Conservation (phyloP, 148 eudicot genomes). For the Mesembryanthemum crystallinum region DNA sequence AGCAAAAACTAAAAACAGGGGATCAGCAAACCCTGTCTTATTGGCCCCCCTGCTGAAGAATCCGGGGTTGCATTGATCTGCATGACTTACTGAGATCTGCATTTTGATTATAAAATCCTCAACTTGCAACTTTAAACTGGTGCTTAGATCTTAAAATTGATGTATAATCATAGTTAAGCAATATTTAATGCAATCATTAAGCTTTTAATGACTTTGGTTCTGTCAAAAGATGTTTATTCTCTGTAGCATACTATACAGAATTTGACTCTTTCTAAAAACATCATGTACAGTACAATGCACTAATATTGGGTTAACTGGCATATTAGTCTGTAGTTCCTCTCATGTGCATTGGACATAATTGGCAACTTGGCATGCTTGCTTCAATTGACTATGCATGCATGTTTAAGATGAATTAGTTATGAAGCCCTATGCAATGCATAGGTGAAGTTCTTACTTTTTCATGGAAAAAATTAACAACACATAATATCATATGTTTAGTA, state of each 20-base stretch:
- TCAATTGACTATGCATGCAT: too few species aligned
- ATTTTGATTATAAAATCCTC: neutral
- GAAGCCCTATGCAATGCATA: too few species aligned
- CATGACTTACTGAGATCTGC: conserved; percentile 16
- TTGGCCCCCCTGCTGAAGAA: neutral
- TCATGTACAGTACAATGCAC: conserved; percentile 5
- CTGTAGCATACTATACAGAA: neutral
- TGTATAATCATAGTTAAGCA: neutral
- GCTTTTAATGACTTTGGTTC: neutral
- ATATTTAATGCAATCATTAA: conserved; percentile 13
- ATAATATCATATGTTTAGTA: too few species aligned
- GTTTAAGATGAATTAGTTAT: too few species aligned
- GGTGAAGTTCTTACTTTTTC: too few species aligned
- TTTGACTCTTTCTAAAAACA: neutral
- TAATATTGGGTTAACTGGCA: neutral
- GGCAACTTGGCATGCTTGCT: conserved; percentile 14
- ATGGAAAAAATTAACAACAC: too few species aligned
- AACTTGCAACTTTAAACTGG: conserved; percentile 21
- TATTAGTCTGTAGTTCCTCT: conserved; percentile 1
- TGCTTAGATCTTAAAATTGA: neutral
- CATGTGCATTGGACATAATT: conserved; percentile 3
- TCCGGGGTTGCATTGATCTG: neutral
- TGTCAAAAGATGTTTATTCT: conserved; percentile 11
- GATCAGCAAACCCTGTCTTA: conserved; percentile 5
- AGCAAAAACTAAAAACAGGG: neutral